Evolutionary conservation across 2,329 filamentous ascomycete species (phyloP).

Genomic region (Blumeria hordei): DNA sequence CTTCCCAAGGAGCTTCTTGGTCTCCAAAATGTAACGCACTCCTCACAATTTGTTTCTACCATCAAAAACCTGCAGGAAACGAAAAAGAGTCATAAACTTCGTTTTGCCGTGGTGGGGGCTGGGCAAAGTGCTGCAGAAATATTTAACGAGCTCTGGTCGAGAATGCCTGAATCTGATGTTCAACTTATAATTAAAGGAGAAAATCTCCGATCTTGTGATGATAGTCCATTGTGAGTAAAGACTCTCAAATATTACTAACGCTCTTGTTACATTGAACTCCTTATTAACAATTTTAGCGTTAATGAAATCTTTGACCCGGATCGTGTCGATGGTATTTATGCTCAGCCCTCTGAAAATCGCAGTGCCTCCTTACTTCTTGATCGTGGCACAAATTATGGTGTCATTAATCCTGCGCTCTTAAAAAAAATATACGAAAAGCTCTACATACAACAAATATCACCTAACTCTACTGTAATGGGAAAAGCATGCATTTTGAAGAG

Average conservation of each 20-base stretch:
- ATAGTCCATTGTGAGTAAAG: conserved; percentile 66
- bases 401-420: conserved; percentile 74
- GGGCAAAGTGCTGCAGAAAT: conserved; percentile 92
- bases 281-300: conserved; percentile 28
- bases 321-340: conserved; percentile 54
- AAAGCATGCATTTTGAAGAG: conserved; percentile 56
- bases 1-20: conserved; percentile 45
- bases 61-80: conserved; percentile 28
- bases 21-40: conserved; percentile 60
- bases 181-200: conserved; percentile 59
- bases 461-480: conserved; percentile 47
- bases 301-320: conserved; percentile 93
- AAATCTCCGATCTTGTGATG: conserved; percentile 73
- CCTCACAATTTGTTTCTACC: conserved; percentile 55
- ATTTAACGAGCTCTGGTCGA: conserved; percentile 62
- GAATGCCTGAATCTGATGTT: conserved; percentile 64
- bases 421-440: conserved; percentile 71
- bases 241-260: background rate
- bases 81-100: conserved; percentile 6
- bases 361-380: conserved; percentile 36
- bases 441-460: conserved; percentile 59
- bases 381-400: conserved; percentile 77
- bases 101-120: conserved; percentile 61
- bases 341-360: conserved; percentile 37
- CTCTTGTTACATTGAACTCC: background rate